Conservation (phyloP, 305 asterid genomes). For the Stenogyne calaminthoides region DNA sequence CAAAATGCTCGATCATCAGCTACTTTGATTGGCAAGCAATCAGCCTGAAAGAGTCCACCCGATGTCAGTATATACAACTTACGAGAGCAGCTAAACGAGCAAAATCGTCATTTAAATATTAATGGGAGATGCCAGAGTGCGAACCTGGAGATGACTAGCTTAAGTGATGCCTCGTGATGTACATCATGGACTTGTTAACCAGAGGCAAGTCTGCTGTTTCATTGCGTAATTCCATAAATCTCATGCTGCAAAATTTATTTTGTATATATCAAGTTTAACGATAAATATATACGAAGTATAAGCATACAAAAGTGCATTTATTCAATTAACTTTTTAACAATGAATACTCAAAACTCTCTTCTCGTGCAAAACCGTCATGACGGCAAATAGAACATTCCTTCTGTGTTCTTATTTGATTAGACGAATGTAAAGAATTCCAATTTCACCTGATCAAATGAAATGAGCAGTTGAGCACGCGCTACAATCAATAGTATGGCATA, state of each 20-base stretch:
- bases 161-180: conserved; percentile 62
- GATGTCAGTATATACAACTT: conserved; percentile 12
- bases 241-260: conserved; percentile 51
- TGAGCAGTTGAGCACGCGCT: background rate
- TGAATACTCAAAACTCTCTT: background rate
- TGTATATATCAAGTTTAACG: background rate
- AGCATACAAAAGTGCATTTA: background rate
- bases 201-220: conserved; percentile 81
- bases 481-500: background rate
- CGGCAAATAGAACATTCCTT: no score
- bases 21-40: conserved; percentile 20
- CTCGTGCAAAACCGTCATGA: background rate
- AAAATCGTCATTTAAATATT: conserved; percentile 8
- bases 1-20: conserved; percentile 34
- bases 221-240: conserved; percentile 55
- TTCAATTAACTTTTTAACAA: background rate
- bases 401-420: no score
- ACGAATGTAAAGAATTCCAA: no score
- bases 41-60: conserved; percentile 42
- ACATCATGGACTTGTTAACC: conserved; percentile 82
- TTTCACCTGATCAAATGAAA: background rate
- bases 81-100: background rate
- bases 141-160: conserved; percentile 48
- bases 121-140: conserved; percentile 30
- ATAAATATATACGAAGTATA: background rate